These are phyloP conservation scores for Brettanomyces anomalus DNA, from an alignment of 805 yeast genomes.

Conservation along the genomic window DNA sequence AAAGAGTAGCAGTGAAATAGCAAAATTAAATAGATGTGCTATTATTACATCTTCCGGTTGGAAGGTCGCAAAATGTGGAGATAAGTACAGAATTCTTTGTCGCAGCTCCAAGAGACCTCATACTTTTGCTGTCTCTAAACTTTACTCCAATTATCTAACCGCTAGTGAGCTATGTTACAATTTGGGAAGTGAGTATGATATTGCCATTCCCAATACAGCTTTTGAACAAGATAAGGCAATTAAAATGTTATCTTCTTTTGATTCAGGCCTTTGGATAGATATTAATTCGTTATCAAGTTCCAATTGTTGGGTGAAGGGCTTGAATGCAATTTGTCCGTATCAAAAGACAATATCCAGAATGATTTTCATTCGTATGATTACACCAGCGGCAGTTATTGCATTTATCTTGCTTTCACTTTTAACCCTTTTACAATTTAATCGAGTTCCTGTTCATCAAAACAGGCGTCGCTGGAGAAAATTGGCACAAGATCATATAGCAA, in stretches of 20 bases:
- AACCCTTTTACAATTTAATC: constrained; percentile 44
- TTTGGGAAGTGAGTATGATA: constrained; percentile 19
- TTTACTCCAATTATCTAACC: constrained; percentile 35
- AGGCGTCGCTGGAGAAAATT: constrained; percentile 57
- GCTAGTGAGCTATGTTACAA: constrained; percentile 24
- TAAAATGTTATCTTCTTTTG: constrained; percentile 11
- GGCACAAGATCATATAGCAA: constrained; percentile 43
- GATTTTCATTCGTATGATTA: constrained; percentile 52
- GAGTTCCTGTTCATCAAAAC: constrained; percentile 63
- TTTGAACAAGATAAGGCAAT: constrained; percentile 30
- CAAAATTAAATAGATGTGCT: constrained; percentile 30
- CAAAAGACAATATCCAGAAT: constrained; percentile 42
- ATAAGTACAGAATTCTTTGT: constrained; percentile 47
- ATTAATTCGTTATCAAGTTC: constrained; percentile 65
- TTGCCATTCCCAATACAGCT: constrained; percentile 44
- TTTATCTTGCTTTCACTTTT: constrained; percentile 42
- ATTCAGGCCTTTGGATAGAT: constrained; percentile 63
- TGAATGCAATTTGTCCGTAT: constrained; percentile 73
- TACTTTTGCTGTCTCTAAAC: constrained; percentile 34
- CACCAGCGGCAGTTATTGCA: constrained; percentile 59
- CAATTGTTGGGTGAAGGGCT: constrained; percentile 88
- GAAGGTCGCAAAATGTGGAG: constrained; percentile 61
- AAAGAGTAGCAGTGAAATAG: constrained; percentile 1
- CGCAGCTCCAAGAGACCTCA: constrained; percentile 29
- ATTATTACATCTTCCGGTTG: constrained; percentile 41